Base-by-base conservation (phyloP, 2,329 filamentous ascomycete species). In the Beauveria sp. region DNA sequence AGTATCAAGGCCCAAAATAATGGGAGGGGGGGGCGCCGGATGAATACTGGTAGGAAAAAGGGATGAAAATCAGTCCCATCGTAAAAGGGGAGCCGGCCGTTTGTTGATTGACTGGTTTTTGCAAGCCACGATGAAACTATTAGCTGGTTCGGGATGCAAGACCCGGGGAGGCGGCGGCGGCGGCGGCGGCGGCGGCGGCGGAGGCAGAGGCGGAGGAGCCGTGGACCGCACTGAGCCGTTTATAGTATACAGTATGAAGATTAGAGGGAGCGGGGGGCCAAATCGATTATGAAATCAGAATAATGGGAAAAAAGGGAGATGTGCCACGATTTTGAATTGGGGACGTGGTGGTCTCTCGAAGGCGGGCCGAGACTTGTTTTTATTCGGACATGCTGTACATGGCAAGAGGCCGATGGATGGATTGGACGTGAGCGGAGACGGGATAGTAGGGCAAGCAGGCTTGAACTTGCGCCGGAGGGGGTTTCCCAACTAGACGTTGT, bases 131-230 rank as follows among this genome's bases (percentile, higher is more conserved):
- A 58, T 58, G 45, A 58, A 49, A 58, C 20, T 50, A 58, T 58
- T 58, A 26, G 55, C 55, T 58, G 55, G 55, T 58, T 58, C 55
- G 55, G 55, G 55, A 40, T 58, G 55, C 55, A 58, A 58, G 43
- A 22, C 20, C 55, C 55, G 55, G 55, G 42, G 40, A 57, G 54
- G 54, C 54, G 54, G 54, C 54, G 54, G 24, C 12, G 31, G 31
- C 34, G 51, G 24, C 12, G 31, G 31, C 34, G 51, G 10, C 51
- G 51, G 9, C 51, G 50, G 14, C 28, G 20, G 26, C 24, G 20
- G 14, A 14, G 34, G 51, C 16, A 8, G 5, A 34, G 51, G 42
- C 43, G 54, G 42, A 42, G 53, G 24, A 20, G 52, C 52, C 52
- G 38, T 43, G 52, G 52, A 16, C 52, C 52, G 45, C 54, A 57